Percentiles rank a stretch among this genome's conserved stretches.
Evolutionary conservation across 352 stramenopile species (phyloP).

Genomic region (Phytophthora macrochlamydospora): DNA sequence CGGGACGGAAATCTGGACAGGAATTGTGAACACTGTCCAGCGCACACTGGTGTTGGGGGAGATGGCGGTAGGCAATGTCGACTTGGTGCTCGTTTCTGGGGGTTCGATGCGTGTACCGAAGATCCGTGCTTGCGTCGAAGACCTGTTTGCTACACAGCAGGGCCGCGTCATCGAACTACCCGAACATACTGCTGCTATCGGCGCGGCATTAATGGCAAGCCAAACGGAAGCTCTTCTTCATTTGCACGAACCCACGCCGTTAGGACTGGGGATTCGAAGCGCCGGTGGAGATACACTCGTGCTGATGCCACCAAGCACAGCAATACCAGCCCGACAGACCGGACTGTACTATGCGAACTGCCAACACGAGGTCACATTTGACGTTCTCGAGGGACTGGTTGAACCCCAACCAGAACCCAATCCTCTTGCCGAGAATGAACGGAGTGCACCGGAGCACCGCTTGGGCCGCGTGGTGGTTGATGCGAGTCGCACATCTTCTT

Average conservation of each 20-base stretch:
- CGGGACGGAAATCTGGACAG: conserved; percentile 24
- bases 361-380: conserved; percentile 33
- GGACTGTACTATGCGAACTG: conserved; percentile 43
- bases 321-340: conserved; percentile 27
- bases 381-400: conserved; percentile 41
- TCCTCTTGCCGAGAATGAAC: not conserved
- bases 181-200: conserved; percentile 21
- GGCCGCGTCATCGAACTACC: conserved; percentile 18
- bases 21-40: conserved; percentile 19
- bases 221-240: not conserved
- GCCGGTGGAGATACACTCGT: conserved; percentile 30
- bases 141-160: conserved; percentile 20
- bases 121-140: conserved; percentile 23
- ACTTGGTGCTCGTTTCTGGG: conserved; percentile 38
- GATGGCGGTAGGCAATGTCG: conserved; percentile 30
- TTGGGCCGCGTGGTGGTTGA: conserved; percentile 33
- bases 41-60: conserved; percentile 25
- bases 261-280: conserved; percentile 43
- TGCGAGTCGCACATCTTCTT: conserved; percentile 22
- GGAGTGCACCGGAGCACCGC: conserved; percentile 21
- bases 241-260: conserved; percentile 30
- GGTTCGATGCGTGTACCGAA: conserved; percentile 35
- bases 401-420: conserved; percentile 16
- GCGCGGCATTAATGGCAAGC: conserved; percentile 21
- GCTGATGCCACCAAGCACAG: conserved; percentile 28